A percentile compares a stretch with the other conserved stretches of the same genome.
These are phyloP conservation scores for California macrophylla DNA, from an alignment of 441 rosid species.

Conservation along the genomic window DNA sequence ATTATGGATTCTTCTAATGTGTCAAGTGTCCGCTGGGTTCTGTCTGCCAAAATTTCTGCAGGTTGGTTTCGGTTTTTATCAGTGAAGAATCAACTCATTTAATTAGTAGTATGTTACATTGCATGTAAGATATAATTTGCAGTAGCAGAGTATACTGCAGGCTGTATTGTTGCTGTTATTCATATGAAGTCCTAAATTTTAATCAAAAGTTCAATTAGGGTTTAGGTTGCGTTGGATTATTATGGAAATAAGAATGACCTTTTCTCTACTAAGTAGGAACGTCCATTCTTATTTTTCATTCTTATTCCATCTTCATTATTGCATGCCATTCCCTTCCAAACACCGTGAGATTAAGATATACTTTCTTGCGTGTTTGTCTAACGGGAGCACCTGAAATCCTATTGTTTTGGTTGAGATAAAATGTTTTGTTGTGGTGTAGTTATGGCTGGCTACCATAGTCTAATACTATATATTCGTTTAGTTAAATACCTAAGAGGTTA, in stretches of 20 bases:
- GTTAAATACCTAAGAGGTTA: too few relatives aligned
- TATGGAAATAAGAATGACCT: background rate
- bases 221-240: background rate
- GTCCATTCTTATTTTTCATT: background rate
- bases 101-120: constrained; percentile 33
- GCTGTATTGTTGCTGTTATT: background rate
- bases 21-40: constrained; percentile 40
- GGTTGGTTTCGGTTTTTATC: constrained; percentile 40
- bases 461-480: too few relatives aligned
- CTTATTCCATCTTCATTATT: background rate
- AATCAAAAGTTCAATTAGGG: background rate
- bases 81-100: constrained; percentile 26
- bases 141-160: constrained; percentile 17
- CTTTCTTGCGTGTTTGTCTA: too few relatives aligned
- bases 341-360: too few relatives aligned
- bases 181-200: background rate
- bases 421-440: too few relatives aligned
- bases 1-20: constrained; percentile 35
- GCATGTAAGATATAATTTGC: constrained; percentile 24
- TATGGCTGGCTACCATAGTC: too few relatives aligned
- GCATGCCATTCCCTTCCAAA: too few relatives aligned
- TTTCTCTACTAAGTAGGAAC: background rate
- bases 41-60: constrained; percentile 31
- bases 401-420: background rate
- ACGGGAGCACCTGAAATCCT: background rate